These are phyloP conservation scores for Botryotinia convoluta DNA, from an alignment of 2,329 filamentous ascomycete species.

Conservation along the genomic window DNA sequence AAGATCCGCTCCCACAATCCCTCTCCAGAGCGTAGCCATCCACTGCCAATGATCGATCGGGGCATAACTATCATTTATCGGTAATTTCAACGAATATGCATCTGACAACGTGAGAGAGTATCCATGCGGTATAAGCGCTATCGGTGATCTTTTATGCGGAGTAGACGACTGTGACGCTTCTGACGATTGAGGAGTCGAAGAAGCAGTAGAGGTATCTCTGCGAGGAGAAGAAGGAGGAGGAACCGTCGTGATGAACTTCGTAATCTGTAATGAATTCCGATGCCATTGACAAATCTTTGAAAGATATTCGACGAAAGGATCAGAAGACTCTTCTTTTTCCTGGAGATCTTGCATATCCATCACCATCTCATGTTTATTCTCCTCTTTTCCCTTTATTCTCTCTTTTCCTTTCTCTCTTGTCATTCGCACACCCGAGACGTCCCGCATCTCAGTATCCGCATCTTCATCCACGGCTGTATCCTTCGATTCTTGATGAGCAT, in stretches of 20 bases:
- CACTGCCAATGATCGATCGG: constrained; percentile 95
- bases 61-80: constrained; percentile 73
- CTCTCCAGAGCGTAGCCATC: constrained; percentile 92
- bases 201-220: not conserved
- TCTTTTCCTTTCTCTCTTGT: not conserved
- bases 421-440: not conserved
- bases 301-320: constrained; percentile 60
- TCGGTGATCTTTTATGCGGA: constrained; percentile 50
- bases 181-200: not conserved
- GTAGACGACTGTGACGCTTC: constrained; percentile 7
- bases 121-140: constrained; percentile 72
- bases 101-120: constrained; percentile 81
- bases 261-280: constrained; percentile 68
- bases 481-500: not conserved
- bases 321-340: constrained; percentile 13
- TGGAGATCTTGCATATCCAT: constrained; percentile 8
- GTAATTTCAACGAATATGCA: constrained; percentile 67
- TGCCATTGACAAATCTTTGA: constrained; percentile 72
- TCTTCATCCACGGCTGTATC: not conserved
- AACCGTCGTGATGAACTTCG: constrained; percentile 50
- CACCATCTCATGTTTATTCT: not conserved
- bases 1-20: constrained; percentile 77
- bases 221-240: constrained; percentile 18
- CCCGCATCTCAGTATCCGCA: constrained; percentile 28
- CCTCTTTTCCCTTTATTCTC: not conserved